Base-by-base conservation (phyloP, 441 rosid genomes). In the Flueggea neowawraea region DNA sequence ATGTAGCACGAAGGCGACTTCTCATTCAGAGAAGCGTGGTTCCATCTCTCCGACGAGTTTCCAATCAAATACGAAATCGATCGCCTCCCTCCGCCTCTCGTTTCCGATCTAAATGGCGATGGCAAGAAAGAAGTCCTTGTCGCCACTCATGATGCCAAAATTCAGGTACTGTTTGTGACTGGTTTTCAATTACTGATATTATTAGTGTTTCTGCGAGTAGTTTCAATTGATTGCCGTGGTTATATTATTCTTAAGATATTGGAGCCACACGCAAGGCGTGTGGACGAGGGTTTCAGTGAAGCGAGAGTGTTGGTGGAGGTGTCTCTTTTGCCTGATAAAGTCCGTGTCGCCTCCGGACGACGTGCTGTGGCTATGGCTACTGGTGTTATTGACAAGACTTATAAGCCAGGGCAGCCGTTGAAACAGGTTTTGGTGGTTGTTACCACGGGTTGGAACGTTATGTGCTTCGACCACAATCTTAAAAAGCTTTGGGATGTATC, bases 351-450 rank as follows among this genome's bases (percentile, higher is more conserved):
- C 0, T 82, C 94, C 2, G 99, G 97, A 61, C 84, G 98, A 73
- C 89, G 88, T 28, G 90, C 97, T 0, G 92, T 95, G 65, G 96
- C 98, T 15, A 92, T 95, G 99, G 95, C 97, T 2, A 78, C 96
- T 0, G 99, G 98, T 65, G 88, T 90, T 57, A 81, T 95, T 63
- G 97, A 84, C 66, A 77, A 84, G 69, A 69, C 52, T 6, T 88
- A 78, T 76, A 83, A 75, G 71, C 82, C 72, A 48, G 94, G 94
- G 3, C 88, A 80, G 54, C 98, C 95, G 5, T 87, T 80, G 55
- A 95, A 95, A 81, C 97, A 87, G 82, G 98, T 92, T 62, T 63
- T 95, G 80, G 95, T 92, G 43, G 98, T 92, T 78, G 97, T 95
- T 74, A 92, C 99, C 16, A 82, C 99, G 0, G 98, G 89, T 55